Base-by-base conservation (phyloP, 139 green algal genomes). In the Coelastrella sp. region DNA sequence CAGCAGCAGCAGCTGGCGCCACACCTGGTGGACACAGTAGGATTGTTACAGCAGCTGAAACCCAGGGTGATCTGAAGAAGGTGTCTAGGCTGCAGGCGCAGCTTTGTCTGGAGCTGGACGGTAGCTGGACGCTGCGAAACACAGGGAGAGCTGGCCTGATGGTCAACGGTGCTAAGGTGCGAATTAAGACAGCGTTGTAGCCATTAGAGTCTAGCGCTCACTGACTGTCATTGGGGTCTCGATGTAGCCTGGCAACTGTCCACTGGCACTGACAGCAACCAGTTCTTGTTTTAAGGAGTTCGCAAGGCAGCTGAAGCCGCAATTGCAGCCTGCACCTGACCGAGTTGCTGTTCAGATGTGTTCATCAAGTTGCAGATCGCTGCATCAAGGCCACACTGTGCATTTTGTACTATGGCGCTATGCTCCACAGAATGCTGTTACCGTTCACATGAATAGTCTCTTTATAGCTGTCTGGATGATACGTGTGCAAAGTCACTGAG, bases 51-150 rank as follows among this genome's bases (percentile, higher is more conserved):
- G 68, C 14, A 76, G 5, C 5, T 32, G 68, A 32, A 14, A 10
- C 61, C 61, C 8, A 10, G 11, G 80, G 81, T 76, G 81, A 14
- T 32, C n/a, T 23, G 3, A 59, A 83, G 76, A 91, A 77, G 5
- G 92, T 96, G 78, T 96, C 94, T 0, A 91, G 94, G 22, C 90
- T 91, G 80, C 93, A 95, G 88, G 88, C 88, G 22, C 80, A 91
- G 71, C 80, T 91, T 59, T 57, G 4, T 7, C 58, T 91, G 6
- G 75, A 89, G 90, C 58, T 20, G 5, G 73, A 88, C 14, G 88
- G 88, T 56, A 65, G 2, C 4, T 91, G 66, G 68, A 68, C 19
- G 59, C n/a, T 91, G 3, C 7, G 17, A 17, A 91, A 91, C 80
- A 79, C 80, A 8, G 88, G 88, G 5, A 71, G 88, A 14, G 76